Evolutionary conservation across 345 rosid species (phyloP).

Genomic region (Dipteronia sinensis): DNA sequence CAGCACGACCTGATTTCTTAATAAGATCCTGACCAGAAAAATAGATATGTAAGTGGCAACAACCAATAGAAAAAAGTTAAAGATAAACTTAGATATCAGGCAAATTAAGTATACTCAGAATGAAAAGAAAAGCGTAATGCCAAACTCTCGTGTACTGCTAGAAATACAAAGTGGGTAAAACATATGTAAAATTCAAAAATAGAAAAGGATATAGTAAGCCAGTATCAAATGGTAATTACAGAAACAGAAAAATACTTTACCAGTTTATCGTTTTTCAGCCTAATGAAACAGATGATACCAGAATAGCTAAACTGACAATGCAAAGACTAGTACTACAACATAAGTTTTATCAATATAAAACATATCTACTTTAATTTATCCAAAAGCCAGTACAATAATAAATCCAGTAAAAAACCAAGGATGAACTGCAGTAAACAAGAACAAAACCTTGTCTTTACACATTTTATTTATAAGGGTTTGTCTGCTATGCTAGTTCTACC

Average conservation of each 20-base stretch:
- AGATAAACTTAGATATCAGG: not conserved
- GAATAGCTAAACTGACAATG: not conserved
- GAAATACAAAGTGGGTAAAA: not conserved
- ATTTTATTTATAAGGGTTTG: not conserved
- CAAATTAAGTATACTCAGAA: not conserved
- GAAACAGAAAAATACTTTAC: not conserved
- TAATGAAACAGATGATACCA: not conserved
- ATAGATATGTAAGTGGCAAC: not conserved
- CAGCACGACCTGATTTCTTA: slow-evolving; percentile 45
- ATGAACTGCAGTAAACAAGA: not conserved
- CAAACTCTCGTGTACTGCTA: not conserved
- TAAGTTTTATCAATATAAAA: not conserved
- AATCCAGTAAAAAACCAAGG: not conserved
- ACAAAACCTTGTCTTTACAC: not conserved
- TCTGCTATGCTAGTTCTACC: not conserved
- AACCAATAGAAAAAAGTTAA: not conserved
- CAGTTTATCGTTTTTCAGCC: not conserved
- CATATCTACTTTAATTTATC: not conserved
- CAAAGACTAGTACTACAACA: not conserved
- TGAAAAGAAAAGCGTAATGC: not conserved
- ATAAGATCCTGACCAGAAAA: slow-evolving; percentile 48
- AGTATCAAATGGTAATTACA: not conserved
- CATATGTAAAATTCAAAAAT: no score
- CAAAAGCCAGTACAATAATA: not conserved
- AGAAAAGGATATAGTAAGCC: not conserved